phyloP scores from a whole-genome alignment of 306 rosid species.

The Argentina anserina region DNA sequence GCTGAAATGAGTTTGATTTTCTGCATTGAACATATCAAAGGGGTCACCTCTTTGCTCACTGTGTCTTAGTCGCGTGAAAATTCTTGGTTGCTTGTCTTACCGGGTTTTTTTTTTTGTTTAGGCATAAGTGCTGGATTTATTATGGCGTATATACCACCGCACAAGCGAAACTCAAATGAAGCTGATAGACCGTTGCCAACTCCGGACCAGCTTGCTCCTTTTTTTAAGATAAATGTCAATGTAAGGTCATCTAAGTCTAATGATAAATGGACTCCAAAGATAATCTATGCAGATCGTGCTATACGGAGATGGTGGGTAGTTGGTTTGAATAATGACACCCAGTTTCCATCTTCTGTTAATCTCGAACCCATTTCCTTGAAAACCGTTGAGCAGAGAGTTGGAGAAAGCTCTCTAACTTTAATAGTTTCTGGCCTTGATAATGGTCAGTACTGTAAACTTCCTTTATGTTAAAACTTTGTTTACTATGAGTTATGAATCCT shows the following conservation, averaged over 20 bases:
- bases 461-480: neutral
- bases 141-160: conserved; percentile 59
- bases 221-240: conserved; percentile 9
- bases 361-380: conserved; percentile 28
- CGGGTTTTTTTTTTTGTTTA: neutral
- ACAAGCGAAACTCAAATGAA: conserved; percentile 41
- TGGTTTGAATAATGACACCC: conserved; percentile 26
- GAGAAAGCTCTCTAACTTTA: conserved; percentile 33
- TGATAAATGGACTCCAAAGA: neutral
- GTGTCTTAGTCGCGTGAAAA: neutral
- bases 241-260: neutral
- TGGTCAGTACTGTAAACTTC: conserved; percentile 15
- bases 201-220: conserved; percentile 36
- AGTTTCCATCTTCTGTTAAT: conserved; percentile 23
- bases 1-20: neutral
- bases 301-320: conserved; percentile 28
- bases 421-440: neutral
- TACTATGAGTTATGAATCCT: neutral
- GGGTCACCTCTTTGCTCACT: neutral
- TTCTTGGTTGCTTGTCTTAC: neutral
- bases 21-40: neutral
- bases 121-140: neutral
- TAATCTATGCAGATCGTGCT: conserved; percentile 19
- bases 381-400: neutral
- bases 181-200: conserved; percentile 15